Conservation (phyloP, 495 filamentous ascomycete species). For the Terfezia boudieri region DNA sequence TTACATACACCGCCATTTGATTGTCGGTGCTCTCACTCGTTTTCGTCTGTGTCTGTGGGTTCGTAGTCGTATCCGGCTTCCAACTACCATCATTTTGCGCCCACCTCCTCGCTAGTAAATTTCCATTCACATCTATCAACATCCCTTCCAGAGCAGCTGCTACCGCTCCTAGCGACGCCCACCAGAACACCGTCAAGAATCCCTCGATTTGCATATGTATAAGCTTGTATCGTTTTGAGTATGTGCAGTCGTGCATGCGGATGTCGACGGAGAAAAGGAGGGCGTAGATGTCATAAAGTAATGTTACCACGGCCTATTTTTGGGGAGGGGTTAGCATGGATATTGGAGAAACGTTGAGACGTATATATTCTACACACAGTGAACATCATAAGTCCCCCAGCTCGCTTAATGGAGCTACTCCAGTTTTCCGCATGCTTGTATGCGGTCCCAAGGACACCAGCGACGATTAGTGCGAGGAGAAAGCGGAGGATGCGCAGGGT, state of each 20-base stretch:
- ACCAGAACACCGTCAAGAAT: not conserved
- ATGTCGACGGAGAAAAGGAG: not conserved
- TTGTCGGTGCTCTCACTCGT: not conserved
- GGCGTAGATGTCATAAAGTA: not conserved
- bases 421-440: not conserved
- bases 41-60: not conserved
- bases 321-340: not conserved
- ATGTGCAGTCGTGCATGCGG: not conserved
- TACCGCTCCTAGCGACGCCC: not conserved
- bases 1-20: not conserved
- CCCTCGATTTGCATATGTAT: not conserved
- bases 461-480: slow-evolving; percentile 31
- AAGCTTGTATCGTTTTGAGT: not conserved
- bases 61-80: not conserved
- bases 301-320: not conserved
- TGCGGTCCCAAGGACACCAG: slow-evolving; percentile 11
- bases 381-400: not conserved
- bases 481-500: slow-evolving; percentile 16
- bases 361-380: not conserved
- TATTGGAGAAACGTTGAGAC: not conserved
- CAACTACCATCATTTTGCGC: not conserved
- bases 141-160: not conserved
- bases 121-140: not conserved
- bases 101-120: not conserved
- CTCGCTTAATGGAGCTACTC: slow-evolving; percentile 2